phyloP scores from a whole-genome alignment of 805 yeast genomes.

The Zygosaccharomyces kombuchaensis region DNA sequence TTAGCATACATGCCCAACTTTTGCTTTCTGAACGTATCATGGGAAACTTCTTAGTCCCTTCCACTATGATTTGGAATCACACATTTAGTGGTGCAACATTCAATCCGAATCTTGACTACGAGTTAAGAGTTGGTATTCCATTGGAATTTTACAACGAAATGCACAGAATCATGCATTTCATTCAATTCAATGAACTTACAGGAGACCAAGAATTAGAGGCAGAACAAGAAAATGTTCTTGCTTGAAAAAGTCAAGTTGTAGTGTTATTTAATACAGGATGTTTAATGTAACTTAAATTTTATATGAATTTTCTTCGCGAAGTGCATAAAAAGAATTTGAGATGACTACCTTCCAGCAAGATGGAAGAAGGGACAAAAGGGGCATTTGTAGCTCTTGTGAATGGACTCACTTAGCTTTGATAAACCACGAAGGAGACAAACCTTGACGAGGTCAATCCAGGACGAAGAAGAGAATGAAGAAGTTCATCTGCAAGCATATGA shows the following conservation, averaged over 20 bases:
- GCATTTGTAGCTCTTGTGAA: background rate
- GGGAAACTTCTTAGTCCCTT: slow-evolving; percentile 87
- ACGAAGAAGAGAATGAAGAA: background rate
- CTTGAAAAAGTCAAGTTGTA: slow-evolving; percentile 26
- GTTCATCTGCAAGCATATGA: background rate
- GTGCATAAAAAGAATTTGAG: background rate
- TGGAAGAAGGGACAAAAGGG: background rate
- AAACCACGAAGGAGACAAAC: background rate
- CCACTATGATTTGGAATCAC: slow-evolving; percentile 83
- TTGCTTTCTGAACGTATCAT: slow-evolving; percentile 66
- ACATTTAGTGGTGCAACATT: slow-evolving; percentile 84
- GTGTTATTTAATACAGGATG: background rate
- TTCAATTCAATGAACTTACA: slow-evolving; percentile 64
- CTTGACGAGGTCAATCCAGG: background rate
- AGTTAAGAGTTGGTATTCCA: slow-evolving; percentile 73
- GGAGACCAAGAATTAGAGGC: slow-evolving; percentile 54
- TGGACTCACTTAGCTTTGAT: background rate
- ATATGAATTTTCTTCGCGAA: background rate
- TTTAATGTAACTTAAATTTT: background rate
- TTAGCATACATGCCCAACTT: slow-evolving; percentile 61
- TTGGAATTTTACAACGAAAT: slow-evolving; percentile 74
- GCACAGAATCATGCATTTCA: slow-evolving; percentile 87
- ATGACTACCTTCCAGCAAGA: background rate
- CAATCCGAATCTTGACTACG: slow-evolving; percentile 56
- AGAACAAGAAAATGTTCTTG: slow-evolving; percentile 61